These are phyloP conservation scores for Solidago caesia DNA, from an alignment of 129 eudicot genomes.

Conservation along the genomic window DNA sequence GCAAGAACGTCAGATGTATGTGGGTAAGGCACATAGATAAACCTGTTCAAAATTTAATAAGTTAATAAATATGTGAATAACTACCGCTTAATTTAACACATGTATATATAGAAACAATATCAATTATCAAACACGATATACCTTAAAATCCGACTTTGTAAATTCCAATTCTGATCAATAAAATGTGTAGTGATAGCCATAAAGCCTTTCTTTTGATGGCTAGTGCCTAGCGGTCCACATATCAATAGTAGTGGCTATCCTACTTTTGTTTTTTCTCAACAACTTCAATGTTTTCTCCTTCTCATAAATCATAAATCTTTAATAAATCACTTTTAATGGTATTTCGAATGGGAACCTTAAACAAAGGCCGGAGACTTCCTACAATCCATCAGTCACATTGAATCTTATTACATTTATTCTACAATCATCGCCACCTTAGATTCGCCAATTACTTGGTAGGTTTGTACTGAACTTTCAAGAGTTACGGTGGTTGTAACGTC, in stretches of 20 bases:
- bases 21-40: slow-evolving; percentile 26
- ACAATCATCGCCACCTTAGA: too few relatives aligned
- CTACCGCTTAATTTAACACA: too few relatives aligned
- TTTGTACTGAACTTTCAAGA: too few relatives aligned
- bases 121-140: too few relatives aligned
- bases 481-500: too few relatives aligned
- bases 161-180: neutral
- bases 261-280: neutral
- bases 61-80: neutral
- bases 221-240: slow-evolving; percentile 1
- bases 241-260: neutral
- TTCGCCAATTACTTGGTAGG: too few relatives aligned
- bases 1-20: slow-evolving; percentile 5
- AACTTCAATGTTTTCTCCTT: neutral
- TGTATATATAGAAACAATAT: too few relatives aligned
- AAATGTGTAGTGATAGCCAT: neutral
- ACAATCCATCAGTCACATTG: too few relatives aligned
- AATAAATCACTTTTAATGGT: neutral
- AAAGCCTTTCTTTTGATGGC: neutral
- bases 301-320: neutral
- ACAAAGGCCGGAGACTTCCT: neutral
- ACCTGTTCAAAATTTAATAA: slow-evolving; percentile 1
- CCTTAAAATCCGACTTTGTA: neutral
- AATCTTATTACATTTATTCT: too few relatives aligned
- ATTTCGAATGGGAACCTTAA: neutral